phyloP scores from a whole-genome alignment of 495 filamentous ascomycete species.

The Recurvomyces mirabilis region DNA sequence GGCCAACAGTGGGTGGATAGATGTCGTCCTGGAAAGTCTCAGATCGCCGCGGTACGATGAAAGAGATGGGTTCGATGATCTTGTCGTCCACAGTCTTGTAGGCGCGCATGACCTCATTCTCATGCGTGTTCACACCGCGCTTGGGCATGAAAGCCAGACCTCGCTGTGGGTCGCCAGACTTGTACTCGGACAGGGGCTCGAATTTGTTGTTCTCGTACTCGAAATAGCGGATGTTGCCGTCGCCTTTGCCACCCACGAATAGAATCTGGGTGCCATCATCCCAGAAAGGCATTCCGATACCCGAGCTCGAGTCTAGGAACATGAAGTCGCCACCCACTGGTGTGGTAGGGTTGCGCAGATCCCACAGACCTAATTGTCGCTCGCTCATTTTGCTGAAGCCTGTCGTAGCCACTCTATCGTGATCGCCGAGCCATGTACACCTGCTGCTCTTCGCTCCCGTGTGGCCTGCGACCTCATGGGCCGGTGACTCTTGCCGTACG shows the following conservation, averaged over 20 bases:
- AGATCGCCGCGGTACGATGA: conserved; percentile 89
- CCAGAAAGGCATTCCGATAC: conserved; percentile 99
- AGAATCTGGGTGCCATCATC: conserved; percentile 88
- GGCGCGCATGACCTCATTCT: conserved; percentile 89
- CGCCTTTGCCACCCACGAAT: conserved; percentile 92
- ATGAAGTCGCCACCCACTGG: conserved; percentile 75
- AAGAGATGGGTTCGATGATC: conserved; percentile 93
- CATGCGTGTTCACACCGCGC: conserved; percentile 86
- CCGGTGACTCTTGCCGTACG: conserved; percentile 79
- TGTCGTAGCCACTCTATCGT: conserved; percentile 86
- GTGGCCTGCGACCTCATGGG: conserved; percentile 76
- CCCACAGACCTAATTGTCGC: conserved; percentile 90
- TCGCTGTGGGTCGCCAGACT: conserved; percentile 85
- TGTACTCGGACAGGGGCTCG: conserved; percentile 90
- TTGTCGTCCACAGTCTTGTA: conserved; percentile 93
- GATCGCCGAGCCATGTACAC: conserved; percentile 91
- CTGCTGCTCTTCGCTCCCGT: conserved; percentile 93
- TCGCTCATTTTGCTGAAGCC: conserved; percentile 98
- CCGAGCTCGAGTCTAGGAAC: conserved; percentile 84
- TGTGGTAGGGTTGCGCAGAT: conserved; percentile 64
- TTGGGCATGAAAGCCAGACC: conserved; percentile 92
- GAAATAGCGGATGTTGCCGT: conserved; percentile 97
- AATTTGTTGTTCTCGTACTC: conserved; percentile 97
- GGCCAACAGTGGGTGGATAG: conserved; percentile 69
- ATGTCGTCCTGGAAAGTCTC: conserved; percentile 97